A percentile compares a stretch with the other conserved stretches of the same genome.
These are phyloP conservation scores for Penicillium psychrofluorescens DNA, from an alignment of 495 filamentous ascomycete genomes.

Conservation along the genomic window DNA sequence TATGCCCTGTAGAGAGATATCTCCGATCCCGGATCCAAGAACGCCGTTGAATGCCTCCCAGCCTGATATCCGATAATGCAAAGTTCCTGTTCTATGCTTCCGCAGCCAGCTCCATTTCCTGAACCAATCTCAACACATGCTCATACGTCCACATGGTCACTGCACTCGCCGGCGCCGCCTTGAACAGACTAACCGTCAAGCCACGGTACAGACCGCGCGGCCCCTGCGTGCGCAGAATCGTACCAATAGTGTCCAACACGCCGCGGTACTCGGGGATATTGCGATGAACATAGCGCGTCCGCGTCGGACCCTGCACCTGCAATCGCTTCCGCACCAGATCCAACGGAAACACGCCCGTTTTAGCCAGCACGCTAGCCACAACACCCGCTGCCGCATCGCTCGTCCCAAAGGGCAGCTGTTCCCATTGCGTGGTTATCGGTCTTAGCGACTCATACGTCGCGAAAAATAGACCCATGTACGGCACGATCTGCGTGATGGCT, in stretches of 20 bases:
- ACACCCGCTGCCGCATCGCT: conserved; percentile 78
- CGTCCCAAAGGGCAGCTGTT: conserved; percentile 60
- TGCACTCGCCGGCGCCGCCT: conserved; percentile 90
- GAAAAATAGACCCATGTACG: conserved; percentile 97
- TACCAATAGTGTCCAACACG: conserved; percentile 52
- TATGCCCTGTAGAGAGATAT: background rate
- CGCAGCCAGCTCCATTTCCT: conserved; percentile 32
- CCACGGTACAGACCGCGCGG: conserved; percentile 79
- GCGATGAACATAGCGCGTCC: conserved; percentile 68
- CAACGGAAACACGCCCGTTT: conserved; percentile 88
- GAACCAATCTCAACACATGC: conserved; percentile 52
- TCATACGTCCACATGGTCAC: conserved; percentile 99
- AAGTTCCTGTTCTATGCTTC: conserved; percentile 2
- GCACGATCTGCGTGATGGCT: conserved; percentile 77
- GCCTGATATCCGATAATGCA: background rate
- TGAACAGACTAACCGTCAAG: conserved; percentile 79
- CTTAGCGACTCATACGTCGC: conserved; percentile 72
- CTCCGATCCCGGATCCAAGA: background rate
- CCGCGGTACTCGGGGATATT: conserved; percentile 82
- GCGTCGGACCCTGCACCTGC: conserved; percentile 89
- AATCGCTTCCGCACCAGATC: conserved; percentile 88
- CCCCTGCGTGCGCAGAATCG: conserved; percentile 68
- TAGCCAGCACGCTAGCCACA: conserved; percentile 68
- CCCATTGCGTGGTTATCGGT: conserved; percentile 38
- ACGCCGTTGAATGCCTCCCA: conserved; percentile 7